These are phyloP conservation scores for Coleophoma crateriformis DNA, from an alignment of 2,329 filamentous ascomycete genomes.

Conservation along the genomic window DNA sequence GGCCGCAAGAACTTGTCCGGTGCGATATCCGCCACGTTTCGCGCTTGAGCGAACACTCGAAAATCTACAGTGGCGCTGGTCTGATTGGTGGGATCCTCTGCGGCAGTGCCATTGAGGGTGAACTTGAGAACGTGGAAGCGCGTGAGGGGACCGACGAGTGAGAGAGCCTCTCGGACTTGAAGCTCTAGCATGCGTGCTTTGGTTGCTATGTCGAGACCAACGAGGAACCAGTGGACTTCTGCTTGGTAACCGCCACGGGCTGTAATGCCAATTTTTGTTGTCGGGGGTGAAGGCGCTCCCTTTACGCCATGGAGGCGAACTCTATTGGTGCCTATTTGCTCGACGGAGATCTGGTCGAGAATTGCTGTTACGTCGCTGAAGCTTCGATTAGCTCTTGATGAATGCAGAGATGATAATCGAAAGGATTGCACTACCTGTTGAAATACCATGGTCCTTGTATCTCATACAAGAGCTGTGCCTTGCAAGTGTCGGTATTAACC, in stretches of 20 bases:
- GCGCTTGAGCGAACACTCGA: conserved; percentile 40
- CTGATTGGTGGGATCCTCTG: conserved; percentile 33
- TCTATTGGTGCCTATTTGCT: conserved; percentile 31
- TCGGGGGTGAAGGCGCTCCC: conserved; percentile 25
- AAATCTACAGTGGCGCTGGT: conserved; percentile 42
- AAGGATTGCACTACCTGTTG: conserved; percentile 4
- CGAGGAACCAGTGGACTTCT: conserved; percentile 37
- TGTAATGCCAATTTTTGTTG: conserved; percentile 36
- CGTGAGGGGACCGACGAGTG: conserved; percentile 12
- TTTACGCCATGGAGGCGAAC: conserved; percentile 28
- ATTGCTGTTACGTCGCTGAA: conserved; percentile 24
- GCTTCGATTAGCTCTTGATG: not conserved
- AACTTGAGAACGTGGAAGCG: conserved; percentile 27
- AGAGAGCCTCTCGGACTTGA: conserved; percentile 28
- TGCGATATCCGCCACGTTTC: conserved; percentile 24
- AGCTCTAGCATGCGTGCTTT: conserved; percentile 37
- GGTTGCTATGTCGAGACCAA: conserved; percentile 33
- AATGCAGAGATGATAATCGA: not conserved
- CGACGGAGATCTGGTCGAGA: conserved; percentile 31
- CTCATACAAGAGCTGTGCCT: conserved; percentile 30
- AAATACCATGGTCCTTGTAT: conserved; percentile 30
- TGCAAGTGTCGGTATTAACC: conserved; percentile 20
- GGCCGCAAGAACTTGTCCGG: conserved; percentile 32
- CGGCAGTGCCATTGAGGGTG: conserved; percentile 28
- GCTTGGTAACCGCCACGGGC: conserved; percentile 37